A percentile compares a stretch with the other conserved stretches of the same genome.
phyloP scores from a whole-genome alignment of 768 basidiomycete species.

The Hemileccinum rubropunctum region DNA sequence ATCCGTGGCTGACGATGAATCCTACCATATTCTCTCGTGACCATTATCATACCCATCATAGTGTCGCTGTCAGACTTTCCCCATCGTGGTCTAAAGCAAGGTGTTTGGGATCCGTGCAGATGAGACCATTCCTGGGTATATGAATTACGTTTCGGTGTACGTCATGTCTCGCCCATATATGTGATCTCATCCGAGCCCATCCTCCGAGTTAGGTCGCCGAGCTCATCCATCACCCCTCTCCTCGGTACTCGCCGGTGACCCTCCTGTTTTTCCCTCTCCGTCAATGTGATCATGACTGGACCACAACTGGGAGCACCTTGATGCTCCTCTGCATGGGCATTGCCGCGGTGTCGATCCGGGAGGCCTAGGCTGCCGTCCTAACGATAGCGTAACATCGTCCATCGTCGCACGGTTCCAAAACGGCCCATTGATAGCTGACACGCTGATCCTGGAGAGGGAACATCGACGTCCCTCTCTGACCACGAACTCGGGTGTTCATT shows the following conservation, averaged over 20 bases:
- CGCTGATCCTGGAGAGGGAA: too few relatives aligned
- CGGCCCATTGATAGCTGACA: too few relatives aligned
- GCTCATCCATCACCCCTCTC: conserved; percentile 32
- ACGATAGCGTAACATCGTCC: too few relatives aligned
- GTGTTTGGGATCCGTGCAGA: conserved; percentile 16
- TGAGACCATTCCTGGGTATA: conserved; percentile 16
- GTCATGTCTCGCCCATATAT: not conserved
- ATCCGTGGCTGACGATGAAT: too few relatives aligned
- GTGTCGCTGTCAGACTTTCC: conserved; percentile 5
- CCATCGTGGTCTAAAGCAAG: conserved; percentile 4
- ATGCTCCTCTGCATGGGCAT: too few relatives aligned
- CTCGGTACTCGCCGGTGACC: conserved; percentile 52
- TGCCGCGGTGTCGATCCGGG: too few relatives aligned
- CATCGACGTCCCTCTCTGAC: too few relatives aligned
- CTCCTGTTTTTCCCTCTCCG: not conserved
- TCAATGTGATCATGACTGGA: too few relatives aligned
- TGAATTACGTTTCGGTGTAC: conserved; percentile 23
- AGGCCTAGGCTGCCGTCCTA: too few relatives aligned
- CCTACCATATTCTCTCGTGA: conserved; percentile 48
- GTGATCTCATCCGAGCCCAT: not conserved
- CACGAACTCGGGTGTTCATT: too few relatives aligned
- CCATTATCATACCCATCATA: conserved; percentile 54
- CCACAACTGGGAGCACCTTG: too few relatives aligned
- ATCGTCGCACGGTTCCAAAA: too few relatives aligned
- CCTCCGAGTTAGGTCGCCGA: conserved; percentile 40